phyloP scores from a whole-genome alignment of 805 yeast species.

The Deakozyma indianensis region DNA sequence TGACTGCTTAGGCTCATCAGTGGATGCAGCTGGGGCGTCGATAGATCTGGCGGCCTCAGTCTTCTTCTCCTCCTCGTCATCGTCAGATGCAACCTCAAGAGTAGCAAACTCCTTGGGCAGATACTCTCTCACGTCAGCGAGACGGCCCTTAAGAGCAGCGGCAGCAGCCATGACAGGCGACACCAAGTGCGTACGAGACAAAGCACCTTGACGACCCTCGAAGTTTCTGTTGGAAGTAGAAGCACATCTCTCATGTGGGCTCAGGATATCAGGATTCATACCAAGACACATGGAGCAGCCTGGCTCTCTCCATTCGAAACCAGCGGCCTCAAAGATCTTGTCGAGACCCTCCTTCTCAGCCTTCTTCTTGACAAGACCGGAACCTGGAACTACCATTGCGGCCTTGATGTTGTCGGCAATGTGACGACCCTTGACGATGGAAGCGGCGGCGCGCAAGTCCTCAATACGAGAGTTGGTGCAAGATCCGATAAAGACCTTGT shows the following conservation, averaged over 20 bases:
- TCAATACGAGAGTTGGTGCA: constrained; percentile 97
- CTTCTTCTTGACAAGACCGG: constrained; percentile 84
- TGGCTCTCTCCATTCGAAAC: constrained; percentile 98
- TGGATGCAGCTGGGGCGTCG: constrained; percentile 18
- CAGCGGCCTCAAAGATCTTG: constrained; percentile 80
- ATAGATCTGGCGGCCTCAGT: constrained; percentile 12
- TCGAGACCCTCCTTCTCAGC: constrained; percentile 94
- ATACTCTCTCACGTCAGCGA: constrained; percentile 80
- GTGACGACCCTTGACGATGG: constrained; percentile 78
- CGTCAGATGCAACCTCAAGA: constrained; percentile 28
- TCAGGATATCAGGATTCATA: constrained; percentile 95
- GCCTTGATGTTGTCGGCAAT: constrained; percentile 68
- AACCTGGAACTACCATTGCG: constrained; percentile 93
- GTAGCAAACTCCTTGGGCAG: constrained; percentile 49
- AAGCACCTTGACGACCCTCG: constrained; percentile 98
- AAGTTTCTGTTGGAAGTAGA: constrained; percentile 97
- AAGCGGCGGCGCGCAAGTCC: constrained; percentile 91
- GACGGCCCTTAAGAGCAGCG: constrained; percentile 84
- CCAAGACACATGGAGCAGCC: constrained; percentile 99
- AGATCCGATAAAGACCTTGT: constrained; percentile 94
- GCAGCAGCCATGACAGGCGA: constrained; percentile 99
- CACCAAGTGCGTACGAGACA: constrained; percentile 91
- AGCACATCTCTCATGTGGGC: constrained; percentile 95
- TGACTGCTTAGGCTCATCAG: constrained; percentile 18
- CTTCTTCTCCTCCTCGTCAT: constrained; percentile 41